Base-by-base conservation (phyloP, 23 red algal species). In the Gracilaria gracilis region DNA sequence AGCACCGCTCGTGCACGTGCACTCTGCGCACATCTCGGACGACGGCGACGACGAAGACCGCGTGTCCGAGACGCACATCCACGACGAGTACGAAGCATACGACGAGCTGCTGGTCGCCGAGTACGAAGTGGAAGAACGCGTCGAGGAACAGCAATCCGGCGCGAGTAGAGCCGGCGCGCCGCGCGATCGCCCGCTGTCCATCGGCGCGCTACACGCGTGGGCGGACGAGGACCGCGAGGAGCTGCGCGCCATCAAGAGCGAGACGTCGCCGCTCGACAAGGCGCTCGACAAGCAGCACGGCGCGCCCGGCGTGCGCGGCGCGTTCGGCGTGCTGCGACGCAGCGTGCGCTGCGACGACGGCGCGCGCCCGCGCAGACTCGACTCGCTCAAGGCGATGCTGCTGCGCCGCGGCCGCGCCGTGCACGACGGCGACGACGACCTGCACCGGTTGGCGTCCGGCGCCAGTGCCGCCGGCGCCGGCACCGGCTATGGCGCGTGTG, bases 101-200 rank as follows among this genome's bases (percentile, higher is more conserved):
- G 84, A 88, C 35, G 84, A 88, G 40, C 77, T 72, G 16, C 33
- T 88, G 50, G 65, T 88, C 8, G 39, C 59, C 15, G 84, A 88
- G 51, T 88, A 70, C 74, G 67, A 88, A 48, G 69, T 88, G 49
- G 84, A 88, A 39, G 69, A 88, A 33, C 42, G 50, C 5, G 84
- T 88, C 16, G 84, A 88, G 57, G 84, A 88, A 55, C 57, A 77
- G 24, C 59, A 88, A 53, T 88, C 84, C 13, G 84, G 72, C 72
- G 70, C 57, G 0, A 0, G 37, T 21, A 47, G n/a, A 31, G 21
- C 35, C 15, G 57, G 29, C 9, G 17, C 35, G 36, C 51, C 38
- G 15, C 62, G 44, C 21, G 81, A 34, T 33, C 23, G 28, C 5
- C 28, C 31, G 28, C 31, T 38, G 4, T 38, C 65, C 27, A 35